A percentile compares a stretch with the other conserved stretches of the same genome.
phyloP scores from a whole-genome alignment of 1,284 basidiomycete species.

The Polyporus tsugae region DNA sequence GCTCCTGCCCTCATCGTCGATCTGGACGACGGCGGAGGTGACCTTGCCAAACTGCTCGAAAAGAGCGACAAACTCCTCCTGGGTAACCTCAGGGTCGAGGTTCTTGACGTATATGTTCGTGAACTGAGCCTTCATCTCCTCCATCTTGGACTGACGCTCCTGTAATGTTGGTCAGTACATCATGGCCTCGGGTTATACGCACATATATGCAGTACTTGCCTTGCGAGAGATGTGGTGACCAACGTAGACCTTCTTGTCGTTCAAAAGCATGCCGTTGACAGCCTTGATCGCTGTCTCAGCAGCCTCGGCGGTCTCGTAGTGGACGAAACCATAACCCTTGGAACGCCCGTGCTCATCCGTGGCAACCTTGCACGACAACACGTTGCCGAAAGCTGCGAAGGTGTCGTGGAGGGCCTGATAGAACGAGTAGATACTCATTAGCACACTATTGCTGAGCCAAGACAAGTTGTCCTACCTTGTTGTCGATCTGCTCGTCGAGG shows the following conservation, averaged over 20 bases:
- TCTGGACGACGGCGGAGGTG: constrained; percentile 87
- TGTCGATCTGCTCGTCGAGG: constrained; percentile 97
- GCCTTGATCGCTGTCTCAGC: constrained; percentile 97
- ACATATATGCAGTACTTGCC: constrained; percentile 50
- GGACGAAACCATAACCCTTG: constrained; percentile 98
- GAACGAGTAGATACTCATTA: background rate
- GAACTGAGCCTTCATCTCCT: constrained; percentile 96
- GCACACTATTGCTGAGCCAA: background rate
- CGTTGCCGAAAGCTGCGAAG: constrained; percentile 98
- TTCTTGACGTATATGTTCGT: constrained; percentile 99
- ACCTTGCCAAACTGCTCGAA: constrained; percentile 87
- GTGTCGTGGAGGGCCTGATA: constrained; percentile 96
- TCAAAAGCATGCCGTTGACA: constrained; percentile 99
- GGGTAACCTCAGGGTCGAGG: constrained; percentile 84
- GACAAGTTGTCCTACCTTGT: constrained; percentile 73
- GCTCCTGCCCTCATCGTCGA: constrained; percentile 89
- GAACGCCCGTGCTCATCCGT: constrained; percentile 93
- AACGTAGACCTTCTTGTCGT: constrained; percentile 99
- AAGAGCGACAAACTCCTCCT: constrained; percentile 89
- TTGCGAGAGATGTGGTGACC: constrained; percentile 98
- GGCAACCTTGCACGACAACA: constrained; percentile 99
- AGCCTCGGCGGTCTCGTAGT: constrained; percentile 98
- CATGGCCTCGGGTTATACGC: background rate
- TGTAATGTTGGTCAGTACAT: constrained; percentile 39
- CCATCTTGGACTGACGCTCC: constrained; percentile 98